Conservation (phyloP, 2,329 filamentous ascomycete species). For the Leptographium wingfieldii region DNA sequence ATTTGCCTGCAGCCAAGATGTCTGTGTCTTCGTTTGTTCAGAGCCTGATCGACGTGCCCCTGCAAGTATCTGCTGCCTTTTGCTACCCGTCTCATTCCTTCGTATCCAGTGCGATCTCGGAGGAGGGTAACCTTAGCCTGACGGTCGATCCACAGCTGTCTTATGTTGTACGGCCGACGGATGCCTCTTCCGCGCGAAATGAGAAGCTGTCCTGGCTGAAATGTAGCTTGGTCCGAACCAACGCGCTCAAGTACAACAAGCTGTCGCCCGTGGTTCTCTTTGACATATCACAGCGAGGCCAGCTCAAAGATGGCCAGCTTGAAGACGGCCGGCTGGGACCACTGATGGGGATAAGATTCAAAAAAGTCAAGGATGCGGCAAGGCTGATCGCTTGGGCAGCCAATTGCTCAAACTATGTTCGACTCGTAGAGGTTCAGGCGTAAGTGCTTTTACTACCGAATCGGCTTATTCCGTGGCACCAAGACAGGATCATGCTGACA, state of each 20-base stretch:
- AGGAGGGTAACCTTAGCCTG: neutral
- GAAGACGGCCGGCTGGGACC: neutral
- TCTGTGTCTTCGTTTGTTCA: neutral
- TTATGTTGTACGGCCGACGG: neutral
- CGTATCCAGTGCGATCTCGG: neutral
- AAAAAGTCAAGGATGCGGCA: neutral
- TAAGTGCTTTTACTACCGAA: neutral
- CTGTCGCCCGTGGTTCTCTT: constrained; percentile 1
- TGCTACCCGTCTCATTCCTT: neutral
- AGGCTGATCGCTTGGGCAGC: neutral
- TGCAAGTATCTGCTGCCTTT: constrained; percentile 4
- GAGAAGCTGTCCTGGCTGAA: constrained; percentile 2
- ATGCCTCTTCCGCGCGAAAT: neutral
- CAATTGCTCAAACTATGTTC: neutral
- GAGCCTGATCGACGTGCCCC: neutral
- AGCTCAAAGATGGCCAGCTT: neutral
- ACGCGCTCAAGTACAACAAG: neutral
- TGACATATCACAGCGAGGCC: neutral
- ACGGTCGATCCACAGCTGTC: neutral
- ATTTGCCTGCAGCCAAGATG: neutral
- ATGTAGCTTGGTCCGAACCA: neutral
- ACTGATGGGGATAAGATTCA: constrained; percentile 6
- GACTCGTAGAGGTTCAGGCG: no score
- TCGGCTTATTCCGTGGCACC: neutral
- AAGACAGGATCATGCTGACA: neutral